Evolutionary conservation across 805 yeast species (phyloP).

Genomic region (Tetrapisispora taiwanensis): DNA sequence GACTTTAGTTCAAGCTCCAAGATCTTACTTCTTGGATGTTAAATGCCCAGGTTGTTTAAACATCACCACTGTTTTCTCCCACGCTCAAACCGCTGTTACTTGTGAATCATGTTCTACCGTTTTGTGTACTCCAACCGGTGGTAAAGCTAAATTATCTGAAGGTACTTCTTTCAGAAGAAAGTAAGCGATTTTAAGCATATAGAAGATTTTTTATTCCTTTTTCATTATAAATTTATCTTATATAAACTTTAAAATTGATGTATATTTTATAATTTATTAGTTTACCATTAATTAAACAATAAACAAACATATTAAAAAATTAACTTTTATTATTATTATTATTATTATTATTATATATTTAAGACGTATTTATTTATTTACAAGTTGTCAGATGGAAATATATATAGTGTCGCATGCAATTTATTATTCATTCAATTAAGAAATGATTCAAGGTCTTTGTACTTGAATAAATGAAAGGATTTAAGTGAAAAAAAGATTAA

Average conservation of each 20-base stretch:
- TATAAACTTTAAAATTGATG: slow-evolving; percentile 3
- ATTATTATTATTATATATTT: neutral
- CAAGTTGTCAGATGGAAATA: neutral
- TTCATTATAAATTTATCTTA: slow-evolving; percentile 2
- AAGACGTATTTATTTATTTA: no score
- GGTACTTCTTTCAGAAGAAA: slow-evolving; percentile 99
- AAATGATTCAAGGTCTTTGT: no score
- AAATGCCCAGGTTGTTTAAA: slow-evolving; percentile 99
- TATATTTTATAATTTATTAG: slow-evolving; percentile 3
- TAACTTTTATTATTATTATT: neutral
- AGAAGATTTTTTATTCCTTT: slow-evolving; percentile 2
- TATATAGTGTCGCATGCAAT: neutral
- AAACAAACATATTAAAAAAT: slow-evolving; percentile 1
- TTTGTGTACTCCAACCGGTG: slow-evolving; percentile 98
- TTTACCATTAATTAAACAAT: slow-evolving; percentile 3
- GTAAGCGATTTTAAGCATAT: slow-evolving; percentile 37
- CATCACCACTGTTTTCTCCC: slow-evolving; percentile 99
- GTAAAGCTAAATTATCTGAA: slow-evolving; percentile 98
- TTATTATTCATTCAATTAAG: no score
- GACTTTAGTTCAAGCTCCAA: slow-evolving; percentile 94
- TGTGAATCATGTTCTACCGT: slow-evolving; percentile 98
- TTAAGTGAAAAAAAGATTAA: no score
- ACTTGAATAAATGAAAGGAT: no score
- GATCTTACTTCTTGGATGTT: slow-evolving; percentile 99
- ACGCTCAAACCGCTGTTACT: slow-evolving; percentile 99